A percentile compares a stretch with the other conserved stretches of the same genome.
These are phyloP conservation scores for Heliamphora exappendiculata DNA, from an alignment of 148 eudicot genomes.

Conservation along the genomic window DNA sequence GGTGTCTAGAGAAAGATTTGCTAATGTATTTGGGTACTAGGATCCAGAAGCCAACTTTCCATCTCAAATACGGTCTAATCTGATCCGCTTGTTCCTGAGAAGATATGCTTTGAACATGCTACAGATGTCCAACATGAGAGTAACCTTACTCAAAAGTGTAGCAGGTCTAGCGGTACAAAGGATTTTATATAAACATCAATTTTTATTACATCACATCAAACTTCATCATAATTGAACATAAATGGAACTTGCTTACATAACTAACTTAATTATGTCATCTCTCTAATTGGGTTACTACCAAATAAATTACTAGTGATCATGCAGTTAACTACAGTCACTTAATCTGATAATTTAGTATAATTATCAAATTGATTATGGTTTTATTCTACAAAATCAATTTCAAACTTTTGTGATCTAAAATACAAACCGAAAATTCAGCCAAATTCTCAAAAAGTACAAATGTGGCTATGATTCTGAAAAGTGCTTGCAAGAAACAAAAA, in stretches of 20 bases:
- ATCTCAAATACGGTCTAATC: neutral
- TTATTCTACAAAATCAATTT: neutral
- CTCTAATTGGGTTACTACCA: neutral
- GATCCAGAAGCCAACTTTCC: neutral
- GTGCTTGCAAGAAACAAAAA: constrained; percentile 1
- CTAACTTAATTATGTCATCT: neutral
- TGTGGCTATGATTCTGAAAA: neutral
- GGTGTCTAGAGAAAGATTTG: neutral
- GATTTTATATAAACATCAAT: neutral
- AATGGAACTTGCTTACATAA: neutral
- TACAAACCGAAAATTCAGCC: neutral
- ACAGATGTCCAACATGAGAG: neutral
- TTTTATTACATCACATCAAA: neutral
- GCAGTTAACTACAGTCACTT: neutral
- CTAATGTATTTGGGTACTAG: neutral
- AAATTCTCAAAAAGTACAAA: neutral
- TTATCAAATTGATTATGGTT: neutral
- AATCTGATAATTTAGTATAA: neutral
- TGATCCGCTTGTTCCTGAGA: neutral
- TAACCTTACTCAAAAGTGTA: neutral
- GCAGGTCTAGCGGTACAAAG: neutral
- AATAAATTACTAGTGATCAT: neutral
- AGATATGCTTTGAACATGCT: neutral
- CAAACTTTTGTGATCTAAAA: neutral
- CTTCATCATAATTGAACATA: neutral